A percentile compares a stretch with the other conserved stretches of the same genome.
These are phyloP conservation scores for Aspergillus versicolor DNA, from an alignment of 2,329 filamentous ascomycete genomes.

Conservation along the genomic window DNA sequence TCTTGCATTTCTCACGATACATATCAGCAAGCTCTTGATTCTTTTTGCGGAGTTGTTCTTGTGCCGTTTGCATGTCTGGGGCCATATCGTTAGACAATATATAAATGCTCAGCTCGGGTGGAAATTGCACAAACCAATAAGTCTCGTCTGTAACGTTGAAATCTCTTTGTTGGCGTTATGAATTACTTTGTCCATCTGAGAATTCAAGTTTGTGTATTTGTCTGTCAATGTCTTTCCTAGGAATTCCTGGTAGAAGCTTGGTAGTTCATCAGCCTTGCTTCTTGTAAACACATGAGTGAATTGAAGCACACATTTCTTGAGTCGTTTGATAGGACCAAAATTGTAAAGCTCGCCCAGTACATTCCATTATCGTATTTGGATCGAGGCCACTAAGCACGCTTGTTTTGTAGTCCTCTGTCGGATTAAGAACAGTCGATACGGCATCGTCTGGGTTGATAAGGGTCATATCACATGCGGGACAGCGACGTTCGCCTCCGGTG, in stretches of 20 bases:
- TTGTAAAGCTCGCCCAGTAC: constrained; percentile 71
- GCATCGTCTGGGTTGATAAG: constrained; percentile 74
- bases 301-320: constrained; percentile 68
- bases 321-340: constrained; percentile 87
- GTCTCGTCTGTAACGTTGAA: constrained; percentile 61
- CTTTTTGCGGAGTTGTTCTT: constrained; percentile 64
- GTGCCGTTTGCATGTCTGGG: constrained; percentile 59
- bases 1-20: constrained; percentile 69
- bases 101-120: not conserved
- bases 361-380: constrained; percentile 82
- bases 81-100: not conserved
- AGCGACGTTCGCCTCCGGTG: constrained; percentile 56
- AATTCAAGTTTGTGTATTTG: constrained; percentile 65
- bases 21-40: constrained; percentile 69
- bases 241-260: constrained; percentile 73
- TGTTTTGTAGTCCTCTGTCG: constrained; percentile 86
- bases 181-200: constrained; percentile 70
- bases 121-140: constrained; percentile 55
- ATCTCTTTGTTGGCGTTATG: constrained; percentile 75
- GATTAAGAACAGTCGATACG: constrained; percentile 68
- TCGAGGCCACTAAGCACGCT: constrained; percentile 79
- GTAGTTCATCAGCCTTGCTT: constrained; percentile 9
- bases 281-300: not conserved
- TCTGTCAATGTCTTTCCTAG: constrained; percentile 69
- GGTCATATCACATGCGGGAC: constrained; percentile 72